Base-by-base conservation (phyloP, 495 filamentous ascomycete genomes). In the Penicillium simplicissimum region DNA sequence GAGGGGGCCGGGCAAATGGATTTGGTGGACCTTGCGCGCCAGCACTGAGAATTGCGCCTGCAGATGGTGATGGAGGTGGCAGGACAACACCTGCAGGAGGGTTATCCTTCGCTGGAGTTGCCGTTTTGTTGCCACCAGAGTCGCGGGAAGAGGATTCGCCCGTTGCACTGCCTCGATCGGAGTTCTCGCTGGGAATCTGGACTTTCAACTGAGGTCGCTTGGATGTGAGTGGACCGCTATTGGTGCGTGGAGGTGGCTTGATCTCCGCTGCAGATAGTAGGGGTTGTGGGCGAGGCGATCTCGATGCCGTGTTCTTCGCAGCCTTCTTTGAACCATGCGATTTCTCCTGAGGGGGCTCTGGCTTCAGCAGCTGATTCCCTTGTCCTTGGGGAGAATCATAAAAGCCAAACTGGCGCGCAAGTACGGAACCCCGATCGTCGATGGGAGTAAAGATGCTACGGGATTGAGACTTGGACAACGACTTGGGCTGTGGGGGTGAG, bases 381-480 rank as follows among this genome's bases (percentile, higher is more conserved):
- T 79, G 76, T 52, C 67, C 54, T 52, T 79, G 76, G 3, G 77
- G 71, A 8, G 76, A 70, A 43, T 87, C 84, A 35, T 66, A 72
- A 58, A 74, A 79, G 42, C 90, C 91, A 70, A 95, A 90, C 74
- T 96, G 92, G 57, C 92, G 90, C 14, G 90, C 90, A 23, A 97
- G 79, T 62, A 97, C 87, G 7, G 95, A 97, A 48, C 90, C 85
- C 59, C 88, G 91, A 69, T 96, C 94, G 65, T 97, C 95, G 58
- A 98, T 96, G 2, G 95, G 95, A 1, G 95, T 98, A 67, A 97
- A 98, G 55, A 98, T 98, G 73, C 93, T 97, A 58, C 92, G 88
- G 8, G 89, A 90, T 73, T 94, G 88, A 9, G 89, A 90, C 73
- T 94, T 93, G 19, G 87, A 86, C n/a, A 90, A 74, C 25, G 90